Percentiles rank a stretch among this genome's conserved stretches.
Evolutionary conservation across 2,329 filamentous ascomycete genomes (phyloP).

Genomic region (Diplodia mutila): DNA sequence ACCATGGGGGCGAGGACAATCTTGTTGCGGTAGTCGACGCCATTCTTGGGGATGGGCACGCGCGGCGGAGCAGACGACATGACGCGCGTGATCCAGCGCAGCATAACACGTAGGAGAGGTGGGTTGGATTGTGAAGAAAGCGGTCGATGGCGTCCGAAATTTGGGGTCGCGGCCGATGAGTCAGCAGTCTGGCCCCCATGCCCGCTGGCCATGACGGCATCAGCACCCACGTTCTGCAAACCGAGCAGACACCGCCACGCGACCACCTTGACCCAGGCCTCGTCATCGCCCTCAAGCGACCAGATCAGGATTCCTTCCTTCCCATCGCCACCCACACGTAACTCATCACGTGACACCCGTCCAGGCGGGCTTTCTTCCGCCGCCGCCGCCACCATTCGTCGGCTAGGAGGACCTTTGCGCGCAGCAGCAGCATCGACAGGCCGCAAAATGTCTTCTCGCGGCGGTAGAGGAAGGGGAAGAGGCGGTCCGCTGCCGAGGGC

Average conservation of each 20-base stretch:
- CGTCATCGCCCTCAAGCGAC: too few relatives aligned
- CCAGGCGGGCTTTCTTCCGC: too few relatives aligned
- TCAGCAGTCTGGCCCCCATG: too few relatives aligned
- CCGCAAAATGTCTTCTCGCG: background rate
- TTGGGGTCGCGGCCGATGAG: slow-evolving; percentile 10
- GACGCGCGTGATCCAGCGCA: slow-evolving; percentile 23
- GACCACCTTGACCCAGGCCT: too few relatives aligned
- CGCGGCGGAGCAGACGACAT: slow-evolving; percentile 47
- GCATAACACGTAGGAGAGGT: slow-evolving; percentile 1
- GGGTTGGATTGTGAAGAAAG: background rate
- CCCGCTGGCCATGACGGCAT: too few relatives aligned
- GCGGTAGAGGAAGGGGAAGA: slow-evolving; percentile 9
- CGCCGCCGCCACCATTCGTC: too few relatives aligned
- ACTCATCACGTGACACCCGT: too few relatives aligned
- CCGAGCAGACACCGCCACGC: slow-evolving; percentile 31
- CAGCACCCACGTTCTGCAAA: too few relatives aligned
- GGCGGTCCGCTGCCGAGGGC: slow-evolving; percentile 41
- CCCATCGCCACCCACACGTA: too few relatives aligned
- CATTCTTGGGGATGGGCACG: slow-evolving; percentile 83
- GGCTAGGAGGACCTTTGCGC: slow-evolving; percentile 36
- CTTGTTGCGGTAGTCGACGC: slow-evolving; percentile 92
- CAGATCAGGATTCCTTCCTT: too few relatives aligned
- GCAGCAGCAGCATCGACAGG: background rate
- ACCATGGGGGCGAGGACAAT: slow-evolving; percentile 98
- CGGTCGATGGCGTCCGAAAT: background rate